Percentiles rank a stretch among this genome's conserved stretches.
Conservation (phyloP, 768 basidiomycete species). For the Agrocybe chaxingu region DNA sequence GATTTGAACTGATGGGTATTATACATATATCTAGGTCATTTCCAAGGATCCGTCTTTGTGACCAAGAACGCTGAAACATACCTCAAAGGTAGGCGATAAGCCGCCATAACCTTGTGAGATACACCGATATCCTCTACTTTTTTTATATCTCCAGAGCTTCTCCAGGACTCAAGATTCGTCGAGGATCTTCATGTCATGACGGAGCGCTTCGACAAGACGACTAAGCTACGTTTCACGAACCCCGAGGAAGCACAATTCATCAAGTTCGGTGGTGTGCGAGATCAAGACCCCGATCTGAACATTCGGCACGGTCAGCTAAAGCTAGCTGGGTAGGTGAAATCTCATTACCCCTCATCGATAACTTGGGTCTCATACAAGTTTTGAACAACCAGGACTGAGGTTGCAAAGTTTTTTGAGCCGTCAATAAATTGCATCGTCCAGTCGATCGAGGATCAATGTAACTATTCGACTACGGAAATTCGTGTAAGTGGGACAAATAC, state of each 20-base stretch:
- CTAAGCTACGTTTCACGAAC: constrained; percentile 43
- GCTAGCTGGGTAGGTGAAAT: constrained; percentile 28
- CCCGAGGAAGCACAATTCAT: constrained; percentile 40
- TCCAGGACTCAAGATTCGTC: constrained; percentile 33
- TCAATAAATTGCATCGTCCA: constrained; percentile 22
- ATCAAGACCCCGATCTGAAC: constrained; percentile 33
- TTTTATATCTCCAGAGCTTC: constrained; percentile 20
- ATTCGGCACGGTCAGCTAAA: constrained; percentile 47
- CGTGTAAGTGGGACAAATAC: constrained; percentile 3
- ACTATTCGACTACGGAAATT: constrained; percentile 6
- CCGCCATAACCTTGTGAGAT: no score
- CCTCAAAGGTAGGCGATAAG: constrained; percentile 26
- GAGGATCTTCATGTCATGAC: constrained; percentile 41
- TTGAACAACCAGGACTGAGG: constrained; percentile 11
- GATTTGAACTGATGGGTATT: background rate
- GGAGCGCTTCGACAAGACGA: constrained; percentile 42
- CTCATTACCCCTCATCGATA: background rate
- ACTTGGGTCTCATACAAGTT: background rate
- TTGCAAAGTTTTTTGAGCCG: constrained; percentile 25
- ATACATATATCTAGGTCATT: constrained; percentile 27
- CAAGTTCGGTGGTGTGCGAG: constrained; percentile 40
- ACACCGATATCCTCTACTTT: background rate
- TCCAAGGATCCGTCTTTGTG: constrained; percentile 44
- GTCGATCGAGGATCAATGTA: constrained; percentile 15
- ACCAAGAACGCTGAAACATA: constrained; percentile 31